A percentile compares a stretch with the other conserved stretches of the same genome.
phyloP scores from a whole-genome alignment of 352 stramenopile species.

The Globisporangium irregulare region DNA sequence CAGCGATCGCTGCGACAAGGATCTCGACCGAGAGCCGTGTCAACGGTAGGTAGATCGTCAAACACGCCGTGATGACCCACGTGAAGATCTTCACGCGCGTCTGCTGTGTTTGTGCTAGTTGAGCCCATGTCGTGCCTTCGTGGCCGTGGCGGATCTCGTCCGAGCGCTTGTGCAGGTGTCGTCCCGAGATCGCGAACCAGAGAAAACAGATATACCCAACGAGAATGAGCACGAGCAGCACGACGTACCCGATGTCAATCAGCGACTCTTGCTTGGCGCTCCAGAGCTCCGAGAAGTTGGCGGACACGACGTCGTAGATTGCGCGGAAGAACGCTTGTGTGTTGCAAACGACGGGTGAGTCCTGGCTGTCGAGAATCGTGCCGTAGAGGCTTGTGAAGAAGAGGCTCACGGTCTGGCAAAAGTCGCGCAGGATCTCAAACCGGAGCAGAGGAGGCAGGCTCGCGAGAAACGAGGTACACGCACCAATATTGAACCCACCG shows the following conservation, averaged over 20 bases:
- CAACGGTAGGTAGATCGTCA: slow-evolving; percentile 46
- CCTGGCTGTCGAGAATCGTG: slow-evolving; percentile 23
- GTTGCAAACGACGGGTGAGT: slow-evolving; percentile 7
- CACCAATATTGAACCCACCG: slow-evolving; percentile 17
- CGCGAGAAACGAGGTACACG: background rate
- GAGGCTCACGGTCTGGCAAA: slow-evolving; percentile 38
- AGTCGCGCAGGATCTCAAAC: slow-evolving; percentile 46
- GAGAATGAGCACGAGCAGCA: slow-evolving; percentile 26
- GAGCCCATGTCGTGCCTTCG: slow-evolving; percentile 37
- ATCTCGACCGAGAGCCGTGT: slow-evolving; percentile 39
- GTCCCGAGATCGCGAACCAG: slow-evolving; percentile 37
- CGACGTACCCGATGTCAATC: slow-evolving; percentile 23
- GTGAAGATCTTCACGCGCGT: slow-evolving; percentile 36
- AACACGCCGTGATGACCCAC: slow-evolving; percentile 34
- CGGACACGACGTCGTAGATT: slow-evolving; percentile 31
- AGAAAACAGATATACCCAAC: slow-evolving; percentile 32
- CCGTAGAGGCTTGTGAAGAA: slow-evolving; percentile 43
- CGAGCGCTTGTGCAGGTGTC: slow-evolving; percentile 32
- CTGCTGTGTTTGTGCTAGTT: slow-evolving; percentile 30
- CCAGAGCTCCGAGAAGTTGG: slow-evolving; percentile 27
- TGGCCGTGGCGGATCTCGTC: slow-evolving; percentile 49
- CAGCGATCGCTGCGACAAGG: slow-evolving; percentile 9
- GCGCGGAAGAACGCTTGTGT: slow-evolving; percentile 12
- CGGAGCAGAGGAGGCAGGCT: slow-evolving; percentile 35
- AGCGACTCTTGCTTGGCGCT: slow-evolving; percentile 12